A percentile compares a stretch with the other conserved stretches of the same genome.
These are phyloP conservation scores for Kuraishia piskuri DNA, from an alignment of 805 yeast genomes.

Conservation along the genomic window DNA sequence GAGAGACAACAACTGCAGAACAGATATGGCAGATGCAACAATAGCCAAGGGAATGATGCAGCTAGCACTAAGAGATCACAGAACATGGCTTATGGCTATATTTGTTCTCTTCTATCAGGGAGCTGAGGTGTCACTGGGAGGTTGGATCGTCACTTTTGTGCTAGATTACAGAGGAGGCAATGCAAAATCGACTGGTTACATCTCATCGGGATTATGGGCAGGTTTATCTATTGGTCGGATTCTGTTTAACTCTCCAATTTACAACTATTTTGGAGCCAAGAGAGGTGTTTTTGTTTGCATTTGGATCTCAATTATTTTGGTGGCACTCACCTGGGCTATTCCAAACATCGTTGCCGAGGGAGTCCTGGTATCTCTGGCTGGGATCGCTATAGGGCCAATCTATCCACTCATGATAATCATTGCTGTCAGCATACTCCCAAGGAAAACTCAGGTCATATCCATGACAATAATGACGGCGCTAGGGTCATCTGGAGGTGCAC, in stretches of 20 bases:
- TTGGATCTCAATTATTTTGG: conserved; percentile 26
- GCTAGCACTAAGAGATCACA: conserved; percentile 28
- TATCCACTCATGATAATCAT: conserved; percentile 42
- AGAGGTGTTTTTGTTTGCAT: conserved; percentile 31
- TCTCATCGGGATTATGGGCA: conserved; percentile 67
- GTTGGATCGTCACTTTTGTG: conserved; percentile 63
- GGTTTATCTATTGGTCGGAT: conserved; percentile 63
- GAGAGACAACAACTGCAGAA: neutral
- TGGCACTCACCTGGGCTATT: conserved; percentile 39
- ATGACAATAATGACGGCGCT: conserved; percentile 45
- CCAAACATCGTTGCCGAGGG: conserved; percentile 36
- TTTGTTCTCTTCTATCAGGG: conserved; percentile 60
- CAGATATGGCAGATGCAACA: conserved; percentile 10
- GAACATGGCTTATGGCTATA: conserved; percentile 40
- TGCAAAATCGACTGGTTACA: conserved; percentile 42
- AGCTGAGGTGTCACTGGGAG: conserved; percentile 58
- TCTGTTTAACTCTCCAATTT: conserved; percentile 31
- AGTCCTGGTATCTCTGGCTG: conserved; percentile 38
- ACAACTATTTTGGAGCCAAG: conserved; percentile 31
- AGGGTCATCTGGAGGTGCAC: conserved; percentile 50
- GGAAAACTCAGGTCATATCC: conserved; percentile 41
- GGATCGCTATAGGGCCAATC: conserved; percentile 58
- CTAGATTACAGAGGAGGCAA: conserved; percentile 45
- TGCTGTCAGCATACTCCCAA: conserved; percentile 34
- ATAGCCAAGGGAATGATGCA: conserved; percentile 21